Evolutionary conservation across 805 yeast species (phyloP).

Genomic region (Starmerella tilneyi): DNA sequence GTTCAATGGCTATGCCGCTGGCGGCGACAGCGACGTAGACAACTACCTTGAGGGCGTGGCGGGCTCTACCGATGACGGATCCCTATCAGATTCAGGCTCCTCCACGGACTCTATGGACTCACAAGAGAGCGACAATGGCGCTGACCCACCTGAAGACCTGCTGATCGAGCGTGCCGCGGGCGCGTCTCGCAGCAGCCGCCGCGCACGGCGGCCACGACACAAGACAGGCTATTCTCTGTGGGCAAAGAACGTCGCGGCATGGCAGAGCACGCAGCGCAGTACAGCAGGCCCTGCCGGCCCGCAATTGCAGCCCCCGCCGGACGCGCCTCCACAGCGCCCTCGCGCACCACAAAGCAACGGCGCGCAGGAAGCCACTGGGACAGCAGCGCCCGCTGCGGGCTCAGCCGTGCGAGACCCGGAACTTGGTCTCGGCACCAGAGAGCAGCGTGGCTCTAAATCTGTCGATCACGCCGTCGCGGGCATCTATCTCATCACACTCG

Average conservation of each 20-base stretch:
- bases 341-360: neutral
- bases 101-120: conserved; percentile 13
- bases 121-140: conserved; percentile 12
- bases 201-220: conserved; percentile 7
- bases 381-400: neutral
- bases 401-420: conserved; percentile 2
- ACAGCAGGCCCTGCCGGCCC: neutral
- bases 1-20: conserved; percentile 21
- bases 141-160: conserved; percentile 29
- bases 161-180: conserved; percentile 23
- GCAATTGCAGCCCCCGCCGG: too few species aligned
- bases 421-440: neutral
- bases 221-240: conserved; percentile 18
- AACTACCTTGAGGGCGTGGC: conserved; percentile 22
- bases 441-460: conserved; percentile 8
- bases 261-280: conserved; percentile 6
- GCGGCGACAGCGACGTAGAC: conserved; percentile 23
- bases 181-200: conserved; percentile 1
- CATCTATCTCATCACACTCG: conserved; percentile 14
- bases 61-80: conserved; percentile 16
- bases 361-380: conserved; percentile 3
- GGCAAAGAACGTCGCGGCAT: conserved; percentile 11
- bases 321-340: neutral
- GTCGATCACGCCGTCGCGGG: conserved; percentile 19
- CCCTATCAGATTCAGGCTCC: conserved; percentile 2